Evolutionary conservation across 2,329 filamentous ascomycete species (phyloP), one percentile per base, ranked within the genome.

Genomic region (Sporothrix curviconia): DNA sequence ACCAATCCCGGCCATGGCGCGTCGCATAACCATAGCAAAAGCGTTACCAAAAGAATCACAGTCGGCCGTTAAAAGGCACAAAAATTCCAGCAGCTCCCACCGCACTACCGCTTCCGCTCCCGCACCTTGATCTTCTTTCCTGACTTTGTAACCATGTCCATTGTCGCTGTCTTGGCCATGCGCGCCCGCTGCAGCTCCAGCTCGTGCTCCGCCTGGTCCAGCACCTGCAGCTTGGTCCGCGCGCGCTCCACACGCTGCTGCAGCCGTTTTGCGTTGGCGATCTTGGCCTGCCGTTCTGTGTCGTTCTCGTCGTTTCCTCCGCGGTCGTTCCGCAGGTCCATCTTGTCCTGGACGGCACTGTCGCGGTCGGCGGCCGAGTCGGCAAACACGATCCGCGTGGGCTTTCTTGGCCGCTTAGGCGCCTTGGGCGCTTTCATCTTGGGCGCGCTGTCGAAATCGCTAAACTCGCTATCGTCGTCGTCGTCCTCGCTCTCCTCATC

Each of bases 131-230:
- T 78, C 72, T 82, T 85, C 69, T 79, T 79, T 24, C 83, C 83
- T 39, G 74, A 74, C 67, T 82, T 83, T 28, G 79, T 84, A n/a
- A 75, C 66, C 14, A 81, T 81, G 37, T 80, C 81, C 6, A 79
- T 77, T 2, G 82, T 85, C 8, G 79, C 74, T 62, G 82, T 84
- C 74, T 86, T 86, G 36, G 81, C 81, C 82, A 85, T 86, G 67
- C 78, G 81, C 17, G 81, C 79, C 59, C 78, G 74, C 68, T 85
- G 81, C 56, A 82, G 59, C 60, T 83, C 82, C 25, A 86, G 72
- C 63, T 78, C 72, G 39, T 74, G 70, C 69, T 86, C 83, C 24
- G 82, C 79, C 22, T 76, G 72, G n/a, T 76, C 72, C 28, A 86
- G 70, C 1, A 74, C 73, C 65, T 75, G 74, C 61, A 84, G 72